Conservation (phyloP, 495 filamentous ascomycete species). For the Evernia prunastri region DNA sequence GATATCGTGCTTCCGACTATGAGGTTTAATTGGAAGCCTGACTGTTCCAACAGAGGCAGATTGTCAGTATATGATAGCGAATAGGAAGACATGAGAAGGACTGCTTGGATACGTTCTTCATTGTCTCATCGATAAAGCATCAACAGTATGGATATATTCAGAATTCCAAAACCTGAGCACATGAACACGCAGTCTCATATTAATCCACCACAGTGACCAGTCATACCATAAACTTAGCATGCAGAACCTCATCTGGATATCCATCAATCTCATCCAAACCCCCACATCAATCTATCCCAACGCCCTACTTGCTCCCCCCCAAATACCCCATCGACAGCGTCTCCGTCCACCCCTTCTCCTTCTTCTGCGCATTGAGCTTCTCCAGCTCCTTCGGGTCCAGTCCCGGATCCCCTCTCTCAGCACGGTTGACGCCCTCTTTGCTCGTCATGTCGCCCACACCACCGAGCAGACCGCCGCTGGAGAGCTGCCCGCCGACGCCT, state of each 20-base stretch:
- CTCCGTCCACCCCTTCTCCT: conserved; percentile 24
- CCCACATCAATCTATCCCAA: not conserved
- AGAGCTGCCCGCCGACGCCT: conserved; percentile 48
- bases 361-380: conserved; percentile 29
- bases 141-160: not conserved
- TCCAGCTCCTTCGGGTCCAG: conserved; percentile 23
- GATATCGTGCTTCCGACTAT: not conserved
- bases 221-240: not conserved
- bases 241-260: not conserved
- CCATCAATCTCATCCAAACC: not conserved
- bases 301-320: conserved; percentile 14
- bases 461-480: conserved; percentile 49
- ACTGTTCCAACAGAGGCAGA: not conserved
- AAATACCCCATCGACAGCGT: conserved; percentile 20
- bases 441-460: conserved; percentile 48
- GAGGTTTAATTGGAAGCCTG: not conserved
- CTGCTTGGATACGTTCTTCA: not conserved
- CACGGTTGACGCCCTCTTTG: conserved; percentile 52
- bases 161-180: not conserved
- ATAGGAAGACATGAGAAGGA: not conserved
- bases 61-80: not conserved
- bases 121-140: not conserved
- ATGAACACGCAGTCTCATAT: not conserved
- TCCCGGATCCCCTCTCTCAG: conserved; percentile 51
- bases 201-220: not conserved